Percentiles rank a stretch among this genome's conserved stretches.
phyloP scores from a whole-genome alignment of 148 eudicot genomes.

The Rhododendron vialii region DNA sequence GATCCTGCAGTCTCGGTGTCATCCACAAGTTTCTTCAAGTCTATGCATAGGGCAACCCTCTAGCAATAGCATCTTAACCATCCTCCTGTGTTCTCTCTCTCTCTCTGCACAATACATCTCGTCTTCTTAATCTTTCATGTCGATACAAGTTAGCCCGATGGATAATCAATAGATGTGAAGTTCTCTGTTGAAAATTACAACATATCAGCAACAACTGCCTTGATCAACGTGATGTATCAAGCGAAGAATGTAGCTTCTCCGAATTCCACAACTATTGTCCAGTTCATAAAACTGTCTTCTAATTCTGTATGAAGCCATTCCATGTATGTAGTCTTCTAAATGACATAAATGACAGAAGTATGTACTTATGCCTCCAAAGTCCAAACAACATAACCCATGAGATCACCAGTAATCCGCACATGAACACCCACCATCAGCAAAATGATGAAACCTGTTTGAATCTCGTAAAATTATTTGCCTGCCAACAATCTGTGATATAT shows the following conservation, averaged over 20 bases:
- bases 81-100: background rate
- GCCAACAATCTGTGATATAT: conserved; percentile 52
- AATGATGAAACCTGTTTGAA: conserved; percentile 22
- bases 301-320: background rate
- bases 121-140: background rate
- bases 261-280: background rate
- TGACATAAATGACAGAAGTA: background rate
- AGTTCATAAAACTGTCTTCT: background rate
- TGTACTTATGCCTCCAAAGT: background rate
- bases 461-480: conserved; percentile 62
- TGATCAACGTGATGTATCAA: background rate
- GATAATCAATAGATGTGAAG: background rate
- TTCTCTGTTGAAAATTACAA: background rate
- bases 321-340: background rate
- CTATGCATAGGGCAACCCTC: background rate
- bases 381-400: background rate
- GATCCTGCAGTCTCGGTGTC: background rate
- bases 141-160: background rate
- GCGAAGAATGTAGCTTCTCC: background rate
- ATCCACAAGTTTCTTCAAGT: background rate
- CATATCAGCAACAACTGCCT: background rate
- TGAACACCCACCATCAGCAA: conserved; percentile 33
- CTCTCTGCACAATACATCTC: background rate
- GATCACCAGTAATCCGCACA: conserved; percentile 74
- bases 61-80: background rate